phyloP scores from a whole-genome alignment of 352 stramenopile genomes.

The Elongisporangium undulatum region DNA sequence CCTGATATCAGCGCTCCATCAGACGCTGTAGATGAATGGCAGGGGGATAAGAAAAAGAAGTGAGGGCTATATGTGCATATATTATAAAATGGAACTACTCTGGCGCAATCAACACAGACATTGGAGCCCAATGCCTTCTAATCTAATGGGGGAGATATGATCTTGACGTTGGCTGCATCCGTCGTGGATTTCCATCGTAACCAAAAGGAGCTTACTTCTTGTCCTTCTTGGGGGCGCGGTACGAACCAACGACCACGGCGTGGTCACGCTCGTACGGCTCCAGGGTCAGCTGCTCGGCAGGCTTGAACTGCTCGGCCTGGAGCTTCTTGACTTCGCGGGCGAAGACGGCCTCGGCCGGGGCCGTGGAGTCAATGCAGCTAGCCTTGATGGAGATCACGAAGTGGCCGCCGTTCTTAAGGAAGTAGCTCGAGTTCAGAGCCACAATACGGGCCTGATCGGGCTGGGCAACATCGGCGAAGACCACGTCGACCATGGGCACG shows the following conservation, averaged over 20 bases:
- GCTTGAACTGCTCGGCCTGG: slow-evolving; percentile 98
- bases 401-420: slow-evolving; percentile 99
- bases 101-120: neutral
- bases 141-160: neutral
- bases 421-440: slow-evolving; percentile 98
- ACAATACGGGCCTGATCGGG: slow-evolving; percentile 99
- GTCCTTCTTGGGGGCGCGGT: slow-evolving; percentile 94
- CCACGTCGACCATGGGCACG: slow-evolving; percentile 98
- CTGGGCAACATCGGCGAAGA: slow-evolving; percentile 99
- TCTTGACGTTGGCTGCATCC: neutral
- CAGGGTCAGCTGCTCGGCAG: slow-evolving; percentile 97
- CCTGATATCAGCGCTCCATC: neutral
- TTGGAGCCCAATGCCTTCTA: neutral
- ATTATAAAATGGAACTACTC: neutral
- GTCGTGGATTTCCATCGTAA: neutral
- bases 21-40: neutral
- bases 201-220: slow-evolving; percentile 55
- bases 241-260: slow-evolving; percentile 97
- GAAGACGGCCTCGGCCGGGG: slow-evolving; percentile 97
- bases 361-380: slow-evolving; percentile 99
- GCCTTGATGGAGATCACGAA: slow-evolving; percentile 99
- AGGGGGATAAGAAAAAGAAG: neutral
- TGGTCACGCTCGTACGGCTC: slow-evolving; percentile 99
- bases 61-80: neutral
- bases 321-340: slow-evolving; percentile 97